Evolutionary conservation across 2,329 filamentous ascomycete species (phyloP), one percentile per base, ranked within the genome.

Genomic region (Colletotrichum tamarilloi): DNA sequence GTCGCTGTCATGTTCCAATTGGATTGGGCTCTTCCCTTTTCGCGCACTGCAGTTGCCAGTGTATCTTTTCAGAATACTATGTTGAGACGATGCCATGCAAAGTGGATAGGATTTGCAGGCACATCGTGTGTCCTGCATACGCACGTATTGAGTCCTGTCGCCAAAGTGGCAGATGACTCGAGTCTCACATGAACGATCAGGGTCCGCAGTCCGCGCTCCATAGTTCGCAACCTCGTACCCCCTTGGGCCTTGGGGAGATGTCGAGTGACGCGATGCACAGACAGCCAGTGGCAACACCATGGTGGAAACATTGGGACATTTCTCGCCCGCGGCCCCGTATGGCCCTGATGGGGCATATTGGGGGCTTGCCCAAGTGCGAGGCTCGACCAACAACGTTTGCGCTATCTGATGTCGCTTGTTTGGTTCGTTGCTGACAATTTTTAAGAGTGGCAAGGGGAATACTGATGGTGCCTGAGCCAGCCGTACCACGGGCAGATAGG

Each of bases 261-360:
- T 67, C 42, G 22, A 64, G 38, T 19, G 32, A 49, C 26, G 30
- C 26, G 62, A 56, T 70, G 55, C 67, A 70, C 67, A 53, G 60
- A 59, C 62, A 52, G 32, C 22, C 57, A 68, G 35, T 62, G 42
- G 62, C 68, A 60, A 67, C 68, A 71, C 62, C 55, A 60, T 56
- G 65, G 53, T 59, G 58, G 38, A 59, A 68, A 53, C 58, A 68
- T 58, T 53, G 62, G 46, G 46, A 38, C 19, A 22, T 35, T 42
- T 28, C 5, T 9, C 35, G 14, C 35, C 35, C 35, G 35, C 35
- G 38, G 26, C 26, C 38, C 12, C 38, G 38, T 62, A 22, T 24
- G 24, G 38, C 26, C 14, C 11, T n/a, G 38, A 26, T 38, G 12
- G 7, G 58, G 58, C 58, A 24, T 42, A n/a, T 32, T 42, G 7